Conservation (phyloP, 2,329 filamentous ascomycete species). For the Cryphonectria parasitica region DNA sequence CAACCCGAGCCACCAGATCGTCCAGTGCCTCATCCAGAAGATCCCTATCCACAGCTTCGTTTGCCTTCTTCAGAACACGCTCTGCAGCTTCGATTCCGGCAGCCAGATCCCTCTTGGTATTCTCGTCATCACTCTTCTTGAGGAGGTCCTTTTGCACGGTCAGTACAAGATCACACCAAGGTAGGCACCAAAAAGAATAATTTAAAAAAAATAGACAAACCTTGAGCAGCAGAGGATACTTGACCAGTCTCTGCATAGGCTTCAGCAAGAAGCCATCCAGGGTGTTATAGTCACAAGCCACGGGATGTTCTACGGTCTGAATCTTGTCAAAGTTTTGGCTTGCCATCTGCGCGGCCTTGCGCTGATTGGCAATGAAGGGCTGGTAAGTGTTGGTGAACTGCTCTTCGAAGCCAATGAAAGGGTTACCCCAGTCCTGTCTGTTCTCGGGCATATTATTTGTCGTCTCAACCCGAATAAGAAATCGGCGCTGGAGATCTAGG, state of each 20-base stretch:
- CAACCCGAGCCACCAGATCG: slow-evolving; percentile 80
- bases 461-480: slow-evolving; percentile 93
- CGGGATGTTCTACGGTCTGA: slow-evolving; percentile 71
- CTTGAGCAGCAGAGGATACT: slow-evolving; percentile 89
- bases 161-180: slow-evolving; percentile 30
- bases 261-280: slow-evolving; percentile 93
- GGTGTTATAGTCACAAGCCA: slow-evolving; percentile 85
- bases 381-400: slow-evolving; percentile 86
- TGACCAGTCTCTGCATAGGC: slow-evolving; percentile 92
- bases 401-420: slow-evolving; percentile 84
- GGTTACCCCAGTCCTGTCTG: slow-evolving; percentile 90
- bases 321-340: slow-evolving; percentile 88
- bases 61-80: slow-evolving; percentile 80
- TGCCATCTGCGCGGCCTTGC: slow-evolving; percentile 84
- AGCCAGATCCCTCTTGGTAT: slow-evolving; percentile 71
- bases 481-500: slow-evolving; percentile 91
- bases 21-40: slow-evolving; percentile 81
- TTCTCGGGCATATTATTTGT: slow-evolving; percentile 81
- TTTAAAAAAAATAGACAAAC: slow-evolving; percentile 50
- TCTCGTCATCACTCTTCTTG: slow-evolving; percentile 80
- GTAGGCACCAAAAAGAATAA: slow-evolving; percentile 26
- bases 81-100: slow-evolving; percentile 81
- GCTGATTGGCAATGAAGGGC: slow-evolving; percentile 95
- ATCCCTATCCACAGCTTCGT: slow-evolving; percentile 88
- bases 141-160: slow-evolving; percentile 69